Evolutionary conservation across 441 rosid genomes (phyloP), one percentile per base, ranked within the genome.

Genomic region (Metrosideros polymorpha): DNA sequence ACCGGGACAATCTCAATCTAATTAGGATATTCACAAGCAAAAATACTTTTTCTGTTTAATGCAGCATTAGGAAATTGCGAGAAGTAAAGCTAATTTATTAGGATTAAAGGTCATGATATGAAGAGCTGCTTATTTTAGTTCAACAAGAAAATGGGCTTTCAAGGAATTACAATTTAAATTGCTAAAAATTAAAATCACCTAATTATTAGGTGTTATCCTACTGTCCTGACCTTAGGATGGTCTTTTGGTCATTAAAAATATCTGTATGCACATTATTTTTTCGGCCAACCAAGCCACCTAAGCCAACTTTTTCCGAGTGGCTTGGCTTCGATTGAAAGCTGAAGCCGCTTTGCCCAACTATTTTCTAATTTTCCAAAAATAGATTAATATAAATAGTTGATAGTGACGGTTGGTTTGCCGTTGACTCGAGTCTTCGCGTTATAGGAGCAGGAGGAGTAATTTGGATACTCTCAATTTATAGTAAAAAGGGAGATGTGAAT

Each of bases 1-100:
- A 2, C 0, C 0, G 2, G 2, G 47, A 22, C 0, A 6, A 12
- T 12, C 13, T 43, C 43, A 3, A 71, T 71, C 9, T 0, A 71
- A 22, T 22, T 10, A 71, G 3, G 17, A 10, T 71, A 39, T 71
- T 39, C n/a, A 22, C 4, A 0, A 22, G 47, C n/a, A n/a, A 1
- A 63, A 63, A 63, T 32, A 2, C 6, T 5, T 30, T 15, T 39
- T 66, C 9, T n/a, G n/a, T 19, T 17, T 9, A 63, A 63, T 10
- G 25, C 0, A 0, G 18, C 5, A 32, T 8, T 30, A 63, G 32
- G 24, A 61, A 19, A 66, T 66, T 6, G 1, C 9, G 7, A 0
- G 2, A 19, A 9, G 4, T 0, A 35, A 27, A 55, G n/a, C 27
- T 7, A 19, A 19, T 24, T 27, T 22, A 39, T 39, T 71, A 0